Percentiles rank a stretch among this genome's conserved stretches.
Evolutionary conservation across 768 basidiomycete genomes (phyloP).

Genomic region (Hygrophoropsis aurantiaca): DNA sequence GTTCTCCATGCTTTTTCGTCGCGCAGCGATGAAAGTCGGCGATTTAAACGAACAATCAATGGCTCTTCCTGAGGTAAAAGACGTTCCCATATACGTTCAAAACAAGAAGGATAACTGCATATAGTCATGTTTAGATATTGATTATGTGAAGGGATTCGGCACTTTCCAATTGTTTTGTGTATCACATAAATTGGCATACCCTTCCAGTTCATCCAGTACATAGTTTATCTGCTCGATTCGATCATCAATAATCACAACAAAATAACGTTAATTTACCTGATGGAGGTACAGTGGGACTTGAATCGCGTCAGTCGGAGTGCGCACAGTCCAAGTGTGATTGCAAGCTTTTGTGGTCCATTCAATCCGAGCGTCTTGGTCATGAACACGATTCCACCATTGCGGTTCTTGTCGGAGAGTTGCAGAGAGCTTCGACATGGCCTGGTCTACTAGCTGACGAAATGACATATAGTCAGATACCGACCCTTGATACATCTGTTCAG

Average conservation of each 20-base stretch:
- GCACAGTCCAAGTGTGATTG: constrained; percentile 30
- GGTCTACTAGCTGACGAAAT: constrained; percentile 40
- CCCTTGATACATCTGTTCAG: neutral
- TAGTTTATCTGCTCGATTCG: constrained; percentile 38
- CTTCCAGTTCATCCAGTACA: constrained; percentile 48
- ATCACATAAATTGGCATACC: constrained; percentile 44
- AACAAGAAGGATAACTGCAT: constrained; percentile 52
- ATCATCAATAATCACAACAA: neutral
- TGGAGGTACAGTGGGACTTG: constrained; percentile 35
- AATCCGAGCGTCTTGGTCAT: constrained; percentile 22
- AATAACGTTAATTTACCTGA: constrained; percentile 34
- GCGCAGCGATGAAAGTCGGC: constrained; percentile 22
- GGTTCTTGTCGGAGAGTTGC: constrained; percentile 37
- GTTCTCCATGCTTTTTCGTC: constrained; percentile 3
- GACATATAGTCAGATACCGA: neutral
- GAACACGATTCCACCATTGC: constrained; percentile 41
- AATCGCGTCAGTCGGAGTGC: constrained; percentile 32
- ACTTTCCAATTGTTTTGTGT: constrained; percentile 37
- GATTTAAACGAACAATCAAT: constrained; percentile 15
- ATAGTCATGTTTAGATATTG: neutral
- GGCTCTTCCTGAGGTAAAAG: constrained; percentile 20
- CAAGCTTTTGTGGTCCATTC: constrained; percentile 34
- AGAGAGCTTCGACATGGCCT: constrained; percentile 51
- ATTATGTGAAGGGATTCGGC: neutral
- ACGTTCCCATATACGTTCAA: constrained; percentile 56